Evolutionary conservation across 768 basidiomycete species (phyloP).

Genomic region (Omphalotus guepiniiformis): DNA sequence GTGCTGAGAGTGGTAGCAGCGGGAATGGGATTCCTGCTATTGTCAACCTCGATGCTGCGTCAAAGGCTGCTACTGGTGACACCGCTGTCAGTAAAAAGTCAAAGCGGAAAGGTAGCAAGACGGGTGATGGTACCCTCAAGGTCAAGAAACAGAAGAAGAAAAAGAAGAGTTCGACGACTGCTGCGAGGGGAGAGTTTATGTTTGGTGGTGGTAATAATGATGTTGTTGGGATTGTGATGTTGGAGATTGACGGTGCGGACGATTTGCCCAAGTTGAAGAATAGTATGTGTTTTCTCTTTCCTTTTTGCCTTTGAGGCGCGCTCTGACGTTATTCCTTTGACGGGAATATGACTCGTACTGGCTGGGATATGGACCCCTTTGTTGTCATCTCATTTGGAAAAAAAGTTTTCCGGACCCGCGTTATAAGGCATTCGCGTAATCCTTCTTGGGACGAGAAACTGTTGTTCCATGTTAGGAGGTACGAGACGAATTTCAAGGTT

Average conservation of each 20-base stretch:
- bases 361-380: slow-evolving; percentile 98
- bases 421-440: slow-evolving; percentile 77
- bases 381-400: slow-evolving; percentile 95
- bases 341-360: slow-evolving; percentile 69
- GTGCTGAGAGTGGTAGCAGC: background rate
- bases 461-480: slow-evolving; percentile 88
- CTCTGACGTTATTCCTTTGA: background rate
- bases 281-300: slow-evolving; percentile 46
- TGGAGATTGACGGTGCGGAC: slow-evolving; percentile 81
- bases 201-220: slow-evolving; percentile 63
- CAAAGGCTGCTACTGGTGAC: background rate
- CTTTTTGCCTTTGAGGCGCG: background rate
- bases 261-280: slow-evolving; percentile 87
- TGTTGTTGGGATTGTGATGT: slow-evolving; percentile 90
- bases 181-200: slow-evolving; percentile 39
- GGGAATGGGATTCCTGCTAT: too few relatives aligned
- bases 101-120: background rate
- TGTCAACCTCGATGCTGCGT: slow-evolving; percentile 2
- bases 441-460: slow-evolving; percentile 95
- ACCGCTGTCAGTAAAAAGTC: background rate
- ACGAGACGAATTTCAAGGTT: slow-evolving; percentile 75
- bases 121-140: slow-evolving; percentile 18
- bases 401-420: slow-evolving; percentile 92
- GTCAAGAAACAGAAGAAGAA: slow-evolving; percentile 12
- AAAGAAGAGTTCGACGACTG: background rate